Percentiles rank a stretch among this genome's conserved stretches.
Conservation (phyloP, 1,139 yeast species). For the Taiozyma onychis region DNA sequence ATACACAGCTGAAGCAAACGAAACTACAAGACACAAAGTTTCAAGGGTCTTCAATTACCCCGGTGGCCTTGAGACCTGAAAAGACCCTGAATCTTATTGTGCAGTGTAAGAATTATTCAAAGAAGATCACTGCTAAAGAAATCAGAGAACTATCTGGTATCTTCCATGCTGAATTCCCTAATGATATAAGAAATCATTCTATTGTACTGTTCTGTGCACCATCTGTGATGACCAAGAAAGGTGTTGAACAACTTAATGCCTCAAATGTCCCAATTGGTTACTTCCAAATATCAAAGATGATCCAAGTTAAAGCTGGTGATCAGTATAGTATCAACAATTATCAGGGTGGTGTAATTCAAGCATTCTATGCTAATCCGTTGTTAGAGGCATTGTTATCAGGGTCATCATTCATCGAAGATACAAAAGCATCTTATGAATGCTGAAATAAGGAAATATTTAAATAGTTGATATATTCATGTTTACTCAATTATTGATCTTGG, state of each 20-base stretch:
- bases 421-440: slow-evolving; percentile 21
- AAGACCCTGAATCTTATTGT: slow-evolving; percentile 34
- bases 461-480: background rate
- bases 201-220: slow-evolving; percentile 52
- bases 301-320: slow-evolving; percentile 19
- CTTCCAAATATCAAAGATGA: slow-evolving; percentile 33
- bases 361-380: slow-evolving; percentile 40
- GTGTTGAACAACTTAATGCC: slow-evolving; percentile 47
- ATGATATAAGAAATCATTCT: slow-evolving; percentile 25
- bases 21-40: slow-evolving; percentile 5
- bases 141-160: slow-evolving; percentile 58
- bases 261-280: slow-evolving; percentile 52
- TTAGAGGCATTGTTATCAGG: slow-evolving; percentile 5
- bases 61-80: slow-evolving; percentile 20
- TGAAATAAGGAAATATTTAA: too few species aligned
- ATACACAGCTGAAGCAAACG: too few species aligned
- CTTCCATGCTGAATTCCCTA: slow-evolving; percentile 39
- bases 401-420: background rate
- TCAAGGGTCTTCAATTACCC: slow-evolving; percentile 24
- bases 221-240: slow-evolving; percentile 53
- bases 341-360: slow-evolving; percentile 34
- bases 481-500: too few species aligned
- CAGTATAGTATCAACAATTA: slow-evolving; percentile 38
- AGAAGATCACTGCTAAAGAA: slow-evolving; percentile 44
- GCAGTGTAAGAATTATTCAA: slow-evolving; percentile 52